These are phyloP conservation scores for Penicillium sp. DNA, from an alignment of 2,329 filamentous ascomycete species.

Conservation along the genomic window DNA sequence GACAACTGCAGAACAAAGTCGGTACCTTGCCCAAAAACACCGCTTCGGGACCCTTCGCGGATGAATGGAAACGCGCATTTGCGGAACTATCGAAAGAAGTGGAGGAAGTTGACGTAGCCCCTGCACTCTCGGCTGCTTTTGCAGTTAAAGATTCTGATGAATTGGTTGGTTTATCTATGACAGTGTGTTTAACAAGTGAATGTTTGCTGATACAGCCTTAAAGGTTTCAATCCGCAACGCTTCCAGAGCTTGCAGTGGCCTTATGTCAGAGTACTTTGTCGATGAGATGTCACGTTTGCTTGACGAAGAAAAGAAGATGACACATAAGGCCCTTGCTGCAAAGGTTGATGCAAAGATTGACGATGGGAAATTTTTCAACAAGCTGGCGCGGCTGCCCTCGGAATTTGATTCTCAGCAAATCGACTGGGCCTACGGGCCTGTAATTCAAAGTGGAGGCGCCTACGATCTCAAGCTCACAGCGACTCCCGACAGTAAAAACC, in stretches of 20 bases:
- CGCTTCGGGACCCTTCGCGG: conserved; percentile 82
- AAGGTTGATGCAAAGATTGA: conserved; percentile 91
- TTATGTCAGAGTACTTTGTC: conserved; percentile 95
- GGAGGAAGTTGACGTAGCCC: conserved; percentile 82
- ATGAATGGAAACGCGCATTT: conserved; percentile 91
- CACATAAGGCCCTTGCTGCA: conserved; percentile 79
- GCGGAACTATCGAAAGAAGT: conserved; percentile 76
- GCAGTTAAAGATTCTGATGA: conserved; percentile 94
- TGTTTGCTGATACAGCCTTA: conserved; percentile 11
- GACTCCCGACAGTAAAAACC: conserved; percentile 75
- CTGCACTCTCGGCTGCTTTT: conserved; percentile 81
- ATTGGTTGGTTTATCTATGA: conserved; percentile 53
- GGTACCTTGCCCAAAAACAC: conserved; percentile 82
- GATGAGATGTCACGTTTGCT: conserved; percentile 97
- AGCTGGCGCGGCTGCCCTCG: conserved; percentile 73
- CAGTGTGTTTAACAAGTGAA: not conserved
- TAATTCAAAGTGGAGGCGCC: conserved; percentile 91
- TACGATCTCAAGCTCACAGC: conserved; percentile 83
- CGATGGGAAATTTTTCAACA: conserved; percentile 90
- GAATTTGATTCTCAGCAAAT: conserved; percentile 87
- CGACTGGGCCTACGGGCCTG: conserved; percentile 89
- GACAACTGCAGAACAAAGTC: conserved; percentile 70
- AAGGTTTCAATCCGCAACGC: conserved; percentile 88
- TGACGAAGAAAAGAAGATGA: conserved; percentile 95
- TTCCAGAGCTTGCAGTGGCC: conserved; percentile 86